These are phyloP conservation scores for Hyaloperonospora brassicae DNA, from an alignment of 352 stramenopile species.

Conservation along the genomic window DNA sequence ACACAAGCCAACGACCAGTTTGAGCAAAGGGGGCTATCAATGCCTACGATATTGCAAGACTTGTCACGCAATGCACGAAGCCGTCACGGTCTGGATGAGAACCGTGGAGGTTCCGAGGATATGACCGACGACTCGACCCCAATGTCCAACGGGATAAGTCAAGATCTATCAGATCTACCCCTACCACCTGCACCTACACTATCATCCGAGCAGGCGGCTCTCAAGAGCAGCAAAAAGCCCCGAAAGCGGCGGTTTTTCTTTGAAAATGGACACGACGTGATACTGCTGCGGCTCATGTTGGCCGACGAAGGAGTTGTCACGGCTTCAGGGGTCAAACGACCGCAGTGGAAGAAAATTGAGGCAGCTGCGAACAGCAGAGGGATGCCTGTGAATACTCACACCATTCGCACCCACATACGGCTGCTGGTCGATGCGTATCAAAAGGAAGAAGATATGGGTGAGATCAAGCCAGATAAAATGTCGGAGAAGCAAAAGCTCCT, in stretches of 20 bases:
- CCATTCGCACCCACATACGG: conserved; percentile 11
- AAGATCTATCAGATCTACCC: no score
- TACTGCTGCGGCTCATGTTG: conserved; percentile 16
- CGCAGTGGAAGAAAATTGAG: conserved; percentile 13
- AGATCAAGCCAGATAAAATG: neutral
- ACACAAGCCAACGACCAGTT: neutral
- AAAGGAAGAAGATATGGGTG: conserved; percentile 1
- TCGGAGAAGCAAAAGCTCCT: conserved; percentile 16
- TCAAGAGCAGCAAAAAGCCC: conserved; percentile 3
- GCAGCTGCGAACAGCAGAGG: conserved; percentile 14
- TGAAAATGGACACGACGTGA: conserved; percentile 12
- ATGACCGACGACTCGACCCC: no score
- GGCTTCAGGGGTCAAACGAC: conserved; percentile 5
- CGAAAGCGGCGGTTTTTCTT: conserved; percentile 15
- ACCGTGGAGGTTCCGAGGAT: no score
- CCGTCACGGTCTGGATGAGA: no score
- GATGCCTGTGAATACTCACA: conserved; percentile 10
- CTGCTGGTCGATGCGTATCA: conserved; percentile 10
- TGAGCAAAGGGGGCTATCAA: no score
- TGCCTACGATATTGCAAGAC: no score
- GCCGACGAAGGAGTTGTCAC: conserved; percentile 2
- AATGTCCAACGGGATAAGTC: no score
- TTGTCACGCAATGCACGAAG: no score
- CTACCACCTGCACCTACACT: neutral
- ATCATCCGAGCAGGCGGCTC: neutral